These are phyloP conservation scores for Paspalum vaginatum DNA, from an alignment of 176 grass and related monocot species.

Conservation along the genomic window DNA sequence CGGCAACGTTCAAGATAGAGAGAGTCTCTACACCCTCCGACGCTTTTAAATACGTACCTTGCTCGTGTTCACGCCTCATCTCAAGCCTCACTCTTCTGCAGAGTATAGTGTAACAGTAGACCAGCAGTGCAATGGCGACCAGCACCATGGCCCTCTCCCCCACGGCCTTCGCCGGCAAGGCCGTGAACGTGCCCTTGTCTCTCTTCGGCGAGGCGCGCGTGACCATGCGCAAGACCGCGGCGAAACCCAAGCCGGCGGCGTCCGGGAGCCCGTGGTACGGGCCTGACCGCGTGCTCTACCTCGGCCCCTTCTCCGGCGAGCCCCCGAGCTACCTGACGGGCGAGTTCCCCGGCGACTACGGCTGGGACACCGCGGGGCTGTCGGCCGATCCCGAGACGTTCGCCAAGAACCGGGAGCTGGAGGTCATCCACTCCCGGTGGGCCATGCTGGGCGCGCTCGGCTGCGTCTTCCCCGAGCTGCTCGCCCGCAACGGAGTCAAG, in stretches of 20 bases:
- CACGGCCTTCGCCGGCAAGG: conserved; percentile 55
- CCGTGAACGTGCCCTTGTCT: conserved; percentile 37
- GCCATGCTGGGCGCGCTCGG: conserved; percentile 76
- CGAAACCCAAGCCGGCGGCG: conserved; percentile 49
- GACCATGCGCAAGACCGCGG: conserved; percentile 71
- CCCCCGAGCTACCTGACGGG: conserved; percentile 62
- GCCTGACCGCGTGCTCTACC: conserved; percentile 57
- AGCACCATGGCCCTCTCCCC: conserved; percentile 73
- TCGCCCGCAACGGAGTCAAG: conserved; percentile 67
- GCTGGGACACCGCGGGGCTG: conserved; percentile 58
- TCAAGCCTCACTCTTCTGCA: not conserved
- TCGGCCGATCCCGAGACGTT: conserved; percentile 74
- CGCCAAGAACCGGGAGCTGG: conserved; percentile 75
- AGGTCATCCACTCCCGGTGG: conserved; percentile 73
- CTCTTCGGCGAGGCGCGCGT: conserved; percentile 58
- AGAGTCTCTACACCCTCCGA: no score
- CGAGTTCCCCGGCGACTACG: conserved; percentile 73
- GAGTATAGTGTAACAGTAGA: no score
- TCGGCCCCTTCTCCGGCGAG: conserved; percentile 57
- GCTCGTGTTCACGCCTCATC: not conserved
- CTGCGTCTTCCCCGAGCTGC: conserved; percentile 77
- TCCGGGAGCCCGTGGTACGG: conserved; percentile 68
- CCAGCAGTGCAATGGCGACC: conserved; percentile 40
- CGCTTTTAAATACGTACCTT: conserved; percentile 33
- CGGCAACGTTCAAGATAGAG: not conserved